phyloP scores from a whole-genome alignment of 2,329 filamentous ascomycete genomes.

The Ascochyta rabiei region DNA sequence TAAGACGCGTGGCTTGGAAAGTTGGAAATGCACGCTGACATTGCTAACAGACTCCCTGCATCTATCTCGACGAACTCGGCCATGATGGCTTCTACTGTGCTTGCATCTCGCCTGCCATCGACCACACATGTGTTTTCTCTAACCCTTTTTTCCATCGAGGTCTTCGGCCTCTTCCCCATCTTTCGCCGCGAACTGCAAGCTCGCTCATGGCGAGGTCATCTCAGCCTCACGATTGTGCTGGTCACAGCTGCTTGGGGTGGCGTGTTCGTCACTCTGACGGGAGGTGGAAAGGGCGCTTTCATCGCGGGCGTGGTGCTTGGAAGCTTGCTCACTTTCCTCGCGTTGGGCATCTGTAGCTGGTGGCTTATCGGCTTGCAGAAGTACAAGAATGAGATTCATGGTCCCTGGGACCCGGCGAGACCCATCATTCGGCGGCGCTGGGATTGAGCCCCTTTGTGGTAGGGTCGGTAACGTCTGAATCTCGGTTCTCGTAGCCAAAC shows the following conservation, averaged over 20 bases:
- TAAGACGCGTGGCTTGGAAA: constrained; percentile 27
- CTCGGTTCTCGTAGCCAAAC: constrained; percentile 35
- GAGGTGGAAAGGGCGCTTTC: constrained; percentile 61
- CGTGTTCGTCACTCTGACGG: constrained; percentile 66
- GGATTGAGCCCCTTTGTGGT: constrained; percentile 47
- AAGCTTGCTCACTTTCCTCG: constrained; percentile 73
- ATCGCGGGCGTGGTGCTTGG: constrained; percentile 78
- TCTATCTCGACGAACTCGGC: constrained; percentile 92
- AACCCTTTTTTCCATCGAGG: constrained; percentile 94
- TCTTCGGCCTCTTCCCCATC: constrained; percentile 97
- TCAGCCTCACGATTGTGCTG: constrained; percentile 74
- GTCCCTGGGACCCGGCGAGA: constrained; percentile 94
- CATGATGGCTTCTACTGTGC: constrained; percentile 92
- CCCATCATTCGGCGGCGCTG: constrained; percentile 78
- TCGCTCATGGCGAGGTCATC: constrained; percentile 80
- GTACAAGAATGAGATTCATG: constrained; percentile 98
- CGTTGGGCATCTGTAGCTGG: constrained; percentile 95
- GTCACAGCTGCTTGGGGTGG: constrained; percentile 81
- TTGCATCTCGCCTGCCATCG: constrained; percentile 85
- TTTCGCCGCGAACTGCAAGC: constrained; percentile 88
- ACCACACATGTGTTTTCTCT: constrained; percentile 95
- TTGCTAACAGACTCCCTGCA: constrained; percentile 65
- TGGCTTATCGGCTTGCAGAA: constrained; percentile 97
- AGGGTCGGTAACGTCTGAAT: constrained; percentile 21
- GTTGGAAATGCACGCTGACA: constrained; percentile 18